Base-by-base conservation (phyloP, 495 filamentous ascomycete species). In the Daldinia caldariorum region DNA sequence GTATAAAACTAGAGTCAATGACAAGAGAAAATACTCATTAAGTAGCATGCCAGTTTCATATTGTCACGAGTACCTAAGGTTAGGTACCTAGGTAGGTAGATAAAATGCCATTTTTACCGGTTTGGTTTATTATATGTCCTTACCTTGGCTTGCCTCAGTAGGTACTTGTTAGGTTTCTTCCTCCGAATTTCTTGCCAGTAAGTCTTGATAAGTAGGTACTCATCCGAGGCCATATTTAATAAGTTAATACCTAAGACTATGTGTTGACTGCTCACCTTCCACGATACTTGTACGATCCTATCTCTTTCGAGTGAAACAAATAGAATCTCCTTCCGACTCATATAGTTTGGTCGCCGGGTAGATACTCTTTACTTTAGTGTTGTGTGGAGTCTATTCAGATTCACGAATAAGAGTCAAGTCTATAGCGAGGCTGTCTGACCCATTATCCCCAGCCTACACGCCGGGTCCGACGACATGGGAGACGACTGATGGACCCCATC, bases 341-440 rank as follows among this genome's bases (percentile, higher is more conserved):
- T n/a, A n/a, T n/a, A n/a, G n/a, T n/a, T 26, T 26, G 26, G 26
- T 26, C 3, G 3, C 26, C 26, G 3, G 5, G 18, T 20, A 47
- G 10, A 12, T 47, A 12, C 9, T 47, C 18, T 22, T 47, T 47
- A 12, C 9, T 10, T 12, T 10, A 9, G 3, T n/a, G 8, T 47
- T 47, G 9, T 47, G 43, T 47, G 43, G 43, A 47, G 43, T 47
- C 18, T 47, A 47, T 18, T 1, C 10, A 22, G 43, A 22, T 18
- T 47, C 43, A 10, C 43, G 43, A 47, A 47, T 47, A 12, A 47
- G 43, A 20, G 20, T 22, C 43, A 47, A 22, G 43, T 47, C 43
- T 47, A 47, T 32, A 53, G 12, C 49, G 49, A 53, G 12, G 12
- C 7, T 7, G 26, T 12, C 26, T 10, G 22, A 53, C 22, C 49